phyloP scores from a whole-genome alignment of 306 rosid species.

The Neltuma alba region DNA sequence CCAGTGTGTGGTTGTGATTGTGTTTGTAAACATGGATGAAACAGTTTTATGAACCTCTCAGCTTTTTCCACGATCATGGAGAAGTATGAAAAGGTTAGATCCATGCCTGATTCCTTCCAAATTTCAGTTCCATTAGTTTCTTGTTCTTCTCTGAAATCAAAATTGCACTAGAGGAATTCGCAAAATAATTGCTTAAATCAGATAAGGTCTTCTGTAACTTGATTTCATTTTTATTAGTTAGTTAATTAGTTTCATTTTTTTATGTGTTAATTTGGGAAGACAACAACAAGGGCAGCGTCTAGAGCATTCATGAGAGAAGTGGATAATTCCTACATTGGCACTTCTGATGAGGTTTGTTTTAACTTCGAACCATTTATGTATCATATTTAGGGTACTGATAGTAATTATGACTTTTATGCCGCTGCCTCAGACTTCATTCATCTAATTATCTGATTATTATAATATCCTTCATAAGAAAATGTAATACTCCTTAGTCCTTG shows the following conservation, averaged over 20 bases:
- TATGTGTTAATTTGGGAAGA: slow-evolving; percentile 43
- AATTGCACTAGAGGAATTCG: slow-evolving; percentile 2
- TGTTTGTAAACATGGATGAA: slow-evolving; percentile 39
- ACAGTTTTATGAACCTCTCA: slow-evolving; percentile 73
- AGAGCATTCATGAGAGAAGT: slow-evolving; percentile 65
- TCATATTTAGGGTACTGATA: slow-evolving; percentile 4
- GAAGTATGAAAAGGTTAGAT: slow-evolving; percentile 78
- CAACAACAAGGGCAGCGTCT: slow-evolving; percentile 59
- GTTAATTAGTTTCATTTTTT: neutral
- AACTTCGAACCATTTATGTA: slow-evolving; percentile 26
- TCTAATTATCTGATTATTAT: neutral
- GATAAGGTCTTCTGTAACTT: slow-evolving; percentile 16
- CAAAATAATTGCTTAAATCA: neutral
- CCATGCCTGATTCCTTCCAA: slow-evolving; percentile 7
- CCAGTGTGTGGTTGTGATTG: too few relatives aligned
- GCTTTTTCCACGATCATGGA: slow-evolving; percentile 86
- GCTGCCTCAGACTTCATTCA: neutral
- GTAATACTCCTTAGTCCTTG: neutral
- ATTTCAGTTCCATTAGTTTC: neutral
- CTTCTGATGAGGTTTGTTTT: slow-evolving; percentile 65
- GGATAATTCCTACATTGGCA: slow-evolving; percentile 70
- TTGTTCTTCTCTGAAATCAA: neutral
- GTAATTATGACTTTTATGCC: neutral
- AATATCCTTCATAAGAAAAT: neutral
- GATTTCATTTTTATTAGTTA: too few relatives aligned